Evolutionary conservation across 768 basidiomycete genomes (phyloP).

Genomic region (Scleroderma citrinum): DNA sequence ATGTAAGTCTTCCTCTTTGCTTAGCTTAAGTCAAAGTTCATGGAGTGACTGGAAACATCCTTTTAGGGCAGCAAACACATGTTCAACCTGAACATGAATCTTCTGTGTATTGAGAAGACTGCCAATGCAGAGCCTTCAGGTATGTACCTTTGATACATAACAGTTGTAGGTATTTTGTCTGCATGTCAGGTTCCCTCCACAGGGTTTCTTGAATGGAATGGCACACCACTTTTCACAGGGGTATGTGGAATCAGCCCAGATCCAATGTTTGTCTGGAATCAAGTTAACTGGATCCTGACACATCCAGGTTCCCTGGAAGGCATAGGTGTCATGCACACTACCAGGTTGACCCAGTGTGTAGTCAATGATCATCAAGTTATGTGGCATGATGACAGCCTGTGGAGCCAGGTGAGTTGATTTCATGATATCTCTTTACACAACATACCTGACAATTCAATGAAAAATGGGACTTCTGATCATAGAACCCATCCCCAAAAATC

Average conservation of each 20-base stretch:
- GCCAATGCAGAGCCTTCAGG: too few species aligned
- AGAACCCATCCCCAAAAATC: background rate
- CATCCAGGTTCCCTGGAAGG: background rate
- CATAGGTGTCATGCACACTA: constrained; percentile 18
- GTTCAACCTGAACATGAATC: background rate
- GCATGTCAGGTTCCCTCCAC: background rate
- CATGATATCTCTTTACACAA: background rate
- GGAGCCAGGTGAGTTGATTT: background rate
- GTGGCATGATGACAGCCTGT: constrained; percentile 19
- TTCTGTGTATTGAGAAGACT: background rate
- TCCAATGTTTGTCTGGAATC: background rate
- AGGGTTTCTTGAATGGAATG: constrained; percentile 10
- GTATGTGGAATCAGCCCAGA: background rate
- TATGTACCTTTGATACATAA: background rate
- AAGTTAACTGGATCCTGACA: background rate
- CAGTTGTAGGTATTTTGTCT: constrained; percentile 1
- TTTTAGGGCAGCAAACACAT: background rate
- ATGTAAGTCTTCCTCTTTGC: background rate
- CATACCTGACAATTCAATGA: constrained; percentile 4
- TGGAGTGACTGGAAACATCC: background rate
- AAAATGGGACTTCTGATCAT: constrained; percentile 1
- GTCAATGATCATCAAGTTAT: constrained; percentile 24
- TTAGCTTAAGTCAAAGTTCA: background rate
- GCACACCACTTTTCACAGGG: background rate
- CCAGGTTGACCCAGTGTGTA: constrained; percentile 24